Base-by-base conservation (phyloP, 2,329 filamentous ascomycete genomes). In the Diaporthe citri region DNA sequence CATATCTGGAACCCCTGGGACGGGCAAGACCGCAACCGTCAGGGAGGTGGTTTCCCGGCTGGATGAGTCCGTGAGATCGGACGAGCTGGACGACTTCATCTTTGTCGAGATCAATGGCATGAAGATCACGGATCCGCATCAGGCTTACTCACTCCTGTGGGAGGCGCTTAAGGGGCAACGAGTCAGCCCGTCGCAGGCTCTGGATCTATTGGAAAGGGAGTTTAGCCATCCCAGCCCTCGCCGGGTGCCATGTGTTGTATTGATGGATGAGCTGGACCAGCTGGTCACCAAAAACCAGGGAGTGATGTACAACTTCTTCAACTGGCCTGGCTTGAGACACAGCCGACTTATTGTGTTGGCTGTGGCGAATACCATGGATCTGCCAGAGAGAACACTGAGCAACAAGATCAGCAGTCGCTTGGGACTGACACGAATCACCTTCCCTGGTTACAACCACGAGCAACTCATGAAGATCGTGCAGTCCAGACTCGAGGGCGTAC, bases 241-340 rank as follows among this genome's bases (percentile, higher is more conserved):
- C 69, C 91, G 97, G 76, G 95, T 97, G 8, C 97, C 97, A 1
- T 98, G 96, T 81, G 97, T 99, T 20, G 97, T 99, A 2, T 86
- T 99, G 69, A 99, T 99, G 97, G 97, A 99, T 81, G 97, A 99
- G 84, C 89, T 99, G 64, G 97, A 99, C 82, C 97, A 99, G 84
- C 90, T 99, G 10, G 97, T 99, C 7, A 99, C 97, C 17, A 97
- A 96, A 81, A 98, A 98, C 80, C 97, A 99, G 83, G 96, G 95
- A n/a, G 97, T 99, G 85, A 99, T 99, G 97, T 99, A 99, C 86
- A 99, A 99, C 84, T 99, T 99, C 84, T 99, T 99, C 90, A 99
- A 99, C 82, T 99, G 97, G 97, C 97, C 97, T 5, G 94, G 95
- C 15, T 88, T 98, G 72, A 91, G 94, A 67, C 96, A 99, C 84